Evolutionary conservation across 2,329 filamentous ascomycete genomes (phyloP), one percentile per base, ranked within the genome.

Genomic region (Xylaria sp.): DNA sequence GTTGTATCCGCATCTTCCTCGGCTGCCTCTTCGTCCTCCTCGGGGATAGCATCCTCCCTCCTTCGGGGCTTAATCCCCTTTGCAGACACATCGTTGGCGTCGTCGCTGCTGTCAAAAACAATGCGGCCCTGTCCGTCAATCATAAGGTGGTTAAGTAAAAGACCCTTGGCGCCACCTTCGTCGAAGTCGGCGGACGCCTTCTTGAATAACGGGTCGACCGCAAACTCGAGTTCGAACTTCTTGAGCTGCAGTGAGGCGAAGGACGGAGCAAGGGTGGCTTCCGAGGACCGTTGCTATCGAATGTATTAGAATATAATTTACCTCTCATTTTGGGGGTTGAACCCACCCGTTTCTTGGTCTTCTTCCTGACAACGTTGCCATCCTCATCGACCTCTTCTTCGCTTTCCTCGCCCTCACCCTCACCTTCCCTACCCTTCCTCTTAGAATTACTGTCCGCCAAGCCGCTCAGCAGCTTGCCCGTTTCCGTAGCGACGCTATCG

Each of bases 161-260:
- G 79, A 18, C 94, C 94, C 73, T 97, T 99, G 52, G 94, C 94
- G 52, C 94, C 94, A 18, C 94, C 94, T 75, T 99, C 94, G 69
- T 99, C 94, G 62, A 99, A 99, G 75, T 99, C 94, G 40, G 94
- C 94, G 5, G 93, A 96, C 0, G 93, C 93, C 69, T 99, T 99
- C 70, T 99, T 99, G 82, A 99, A 99, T n/a, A 99, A 76, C 2
- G 94, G 94, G 68, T 99, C 94, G 4, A 99, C 93, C 0, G 92
- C 87, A 62, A 99, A 97, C 68, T 99, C 94, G 41, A 97, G 82
- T 65, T 99, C 94, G 67, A 99, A 92, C 73, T 97, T 99, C 75
- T 99, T 99, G 64, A 97, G 80, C 70, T 96, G 91, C 50, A 99
- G 71, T 17, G 92, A 87, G 39, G 88, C 85, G 71, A 97, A 97